phyloP scores from a whole-genome alignment of 208 protist species.

The Wallacemonas sp. region DNA sequence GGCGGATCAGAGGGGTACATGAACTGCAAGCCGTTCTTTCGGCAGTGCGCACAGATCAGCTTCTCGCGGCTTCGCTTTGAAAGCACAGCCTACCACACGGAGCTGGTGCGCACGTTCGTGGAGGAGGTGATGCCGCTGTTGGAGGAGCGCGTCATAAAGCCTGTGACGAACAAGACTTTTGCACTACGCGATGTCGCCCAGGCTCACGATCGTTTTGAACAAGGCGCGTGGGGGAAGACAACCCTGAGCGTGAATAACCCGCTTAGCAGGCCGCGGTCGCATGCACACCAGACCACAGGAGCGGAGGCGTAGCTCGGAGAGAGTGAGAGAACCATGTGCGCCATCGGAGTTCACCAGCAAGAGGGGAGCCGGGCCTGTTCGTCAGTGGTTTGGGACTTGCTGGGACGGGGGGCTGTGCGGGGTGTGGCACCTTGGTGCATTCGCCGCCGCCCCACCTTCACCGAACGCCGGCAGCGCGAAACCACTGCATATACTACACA shows the following conservation, averaged over 20 bases:
- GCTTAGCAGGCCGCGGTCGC: background rate
- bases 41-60: slow-evolving; percentile 55
- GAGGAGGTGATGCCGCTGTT: slow-evolving; percentile 64
- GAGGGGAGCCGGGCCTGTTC: too few relatives aligned
- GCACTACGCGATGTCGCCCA: slow-evolving; percentile 59
- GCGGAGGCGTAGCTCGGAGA: too few relatives aligned
- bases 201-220: slow-evolving; percentile 60
- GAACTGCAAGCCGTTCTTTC: slow-evolving; percentile 62
- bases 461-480: too few relatives aligned
- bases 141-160: slow-evolving; percentile 41
- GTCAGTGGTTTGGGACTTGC: too few relatives aligned
- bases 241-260: slow-evolving; percentile 43
- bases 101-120: slow-evolving; percentile 50
- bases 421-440: too few relatives aligned
- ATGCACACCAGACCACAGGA: too few relatives aligned
- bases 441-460: too few relatives aligned
- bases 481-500: too few relatives aligned
- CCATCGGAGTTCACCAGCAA: too few relatives aligned
- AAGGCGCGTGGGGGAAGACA: slow-evolving; percentile 64
- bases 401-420: too few relatives aligned
- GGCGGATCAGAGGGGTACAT: slow-evolving; percentile 53
- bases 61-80: slow-evolving; percentile 77
- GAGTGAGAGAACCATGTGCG: too few relatives aligned
- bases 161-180: slow-evolving; percentile 69
- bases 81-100: slow-evolving; percentile 50